Evolutionary conservation across 2,329 filamentous ascomycete species (phyloP), one percentile per base, ranked within the genome.

Genomic region (Colletotrichum liaoningense): DNA sequence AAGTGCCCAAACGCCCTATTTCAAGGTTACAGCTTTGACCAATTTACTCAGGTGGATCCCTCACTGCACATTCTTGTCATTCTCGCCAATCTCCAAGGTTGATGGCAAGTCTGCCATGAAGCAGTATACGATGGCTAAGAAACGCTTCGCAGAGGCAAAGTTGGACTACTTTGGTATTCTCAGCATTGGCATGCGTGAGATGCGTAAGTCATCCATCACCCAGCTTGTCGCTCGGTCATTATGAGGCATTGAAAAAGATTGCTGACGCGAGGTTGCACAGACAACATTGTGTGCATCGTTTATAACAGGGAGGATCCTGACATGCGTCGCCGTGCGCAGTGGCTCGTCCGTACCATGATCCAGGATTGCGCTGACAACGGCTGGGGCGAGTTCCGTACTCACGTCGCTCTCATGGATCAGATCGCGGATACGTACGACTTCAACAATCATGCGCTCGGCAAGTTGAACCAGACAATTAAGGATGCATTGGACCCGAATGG

Each of bases 201-300:
- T 86, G 83, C 84, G 82, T 77, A 49, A 49, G 73, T 70, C 12
- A 2, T 5, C 28, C 12, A 4, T 4, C 33, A 30, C 5, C 19
- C 30, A n/a, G 30, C n/a, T 38, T 6, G 38, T 42, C 38, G 38
- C 16, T n/a, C n/a, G 11, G 52, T 24, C 52, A 35, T 5, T 1
- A 4, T 3, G 7, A 11, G 14, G 19, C n/a, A 38, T 56, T 22
- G 12, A 22, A 4, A 7, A 49, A 7, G 22, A 35, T 22, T 12
- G 22, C 56, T 58, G 1, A 68, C 69, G 33, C 22, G 30, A 54
- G 38, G n/a, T 30, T 35, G 35, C 49, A 56, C 62, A 75, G 74
- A 89, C 77, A 85, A 89, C 76, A 89, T 90, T 70, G 84, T 88
- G 3, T 87, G 86, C 70, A 86, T 90, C 55, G 83, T 89, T 16